Percentiles rank a stretch among this genome's conserved stretches.
Evolutionary conservation across 2,329 filamentous ascomycete species (phyloP).

Genomic region (Calonectria multiphialidica): DNA sequence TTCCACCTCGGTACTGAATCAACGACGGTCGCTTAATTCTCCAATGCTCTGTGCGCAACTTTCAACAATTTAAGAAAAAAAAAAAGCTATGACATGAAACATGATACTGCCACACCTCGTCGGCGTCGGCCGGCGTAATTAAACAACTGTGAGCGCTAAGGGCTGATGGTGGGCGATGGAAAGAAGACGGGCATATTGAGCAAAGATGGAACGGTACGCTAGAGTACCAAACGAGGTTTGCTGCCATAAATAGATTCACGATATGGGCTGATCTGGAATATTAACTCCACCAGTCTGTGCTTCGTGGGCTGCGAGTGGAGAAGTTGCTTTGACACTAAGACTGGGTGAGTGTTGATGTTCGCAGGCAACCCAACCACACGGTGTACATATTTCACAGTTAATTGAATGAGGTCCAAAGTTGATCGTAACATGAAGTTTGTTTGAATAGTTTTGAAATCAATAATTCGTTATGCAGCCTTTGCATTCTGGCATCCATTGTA

Average conservation of each 20-base stretch:
- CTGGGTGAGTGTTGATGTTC: too few relatives aligned
- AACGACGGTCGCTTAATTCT: not conserved
- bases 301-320: not conserved
- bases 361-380: too few relatives aligned
- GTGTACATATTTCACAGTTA: not conserved
- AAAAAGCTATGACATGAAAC: not conserved
- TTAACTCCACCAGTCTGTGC: not conserved
- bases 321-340: not conserved
- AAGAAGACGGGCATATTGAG: not conserved
- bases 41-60: not conserved
- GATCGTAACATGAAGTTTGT: not conserved
- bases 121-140: not conserved
- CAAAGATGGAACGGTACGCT: not conserved
- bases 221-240: not conserved
- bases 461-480: conserved; percentile 38
- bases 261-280: not conserved
- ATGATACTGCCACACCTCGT: not conserved
- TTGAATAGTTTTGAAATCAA: not conserved
- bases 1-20: not conserved
- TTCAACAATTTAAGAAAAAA: not conserved
- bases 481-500: conserved; percentile 45
- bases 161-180: not conserved
- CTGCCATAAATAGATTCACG: not conserved
- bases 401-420: not conserved
- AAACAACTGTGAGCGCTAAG: not conserved